Base-by-base conservation (phyloP, 176 grass and related monocot genomes). In the Oryza coarctata region DNA sequence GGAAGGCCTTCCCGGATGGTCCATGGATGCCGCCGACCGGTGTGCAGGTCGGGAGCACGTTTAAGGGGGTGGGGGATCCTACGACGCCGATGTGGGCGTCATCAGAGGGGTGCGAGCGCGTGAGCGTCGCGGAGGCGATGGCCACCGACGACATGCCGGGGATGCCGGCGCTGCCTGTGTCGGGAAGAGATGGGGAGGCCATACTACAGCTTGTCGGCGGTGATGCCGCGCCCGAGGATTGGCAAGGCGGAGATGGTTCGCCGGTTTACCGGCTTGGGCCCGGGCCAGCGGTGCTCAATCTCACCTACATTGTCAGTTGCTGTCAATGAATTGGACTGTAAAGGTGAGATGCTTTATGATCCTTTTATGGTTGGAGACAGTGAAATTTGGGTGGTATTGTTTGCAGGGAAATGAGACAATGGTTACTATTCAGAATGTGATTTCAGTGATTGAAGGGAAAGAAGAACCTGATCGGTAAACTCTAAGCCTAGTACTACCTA, bases 381-480 rank as follows among this genome's bases (percentile, higher is more conserved):
- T 71, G 33, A 44, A 45, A 33, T 30, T 58, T 83, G 30, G 27
- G 12, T 62, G 26, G 31, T 5, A 73, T 6, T 71, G 71, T 73
- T 76, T 61, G 17, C 23, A 98, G 95, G 95, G 92, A 45, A 94
- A 88, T 76, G 95, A 98, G 77, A 94, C 88, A n/a, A 70, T 98
- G 31, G 87, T 71, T 67, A 93, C 84, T 57, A 98, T 94, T 86
- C 78, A 98, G 80, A 93, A 98, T 87, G 95, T 98, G 7, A 89
- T 94, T 86, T 87, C 90, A 27, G 88, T 94, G 62, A 93, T 98
- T 23, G 86, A 98, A 94, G 95, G 95, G 23, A 82, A 91, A 83
- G 92, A 98, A 84, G 95, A 98, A 74, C 92, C 90, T 15, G 92
- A 94, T 11, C 78, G 92, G 95, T 98, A 84, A 71, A 64, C 69